phyloP scores from a whole-genome alignment of 2,329 filamentous ascomycete species.

The Botrytis squamosa region DNA sequence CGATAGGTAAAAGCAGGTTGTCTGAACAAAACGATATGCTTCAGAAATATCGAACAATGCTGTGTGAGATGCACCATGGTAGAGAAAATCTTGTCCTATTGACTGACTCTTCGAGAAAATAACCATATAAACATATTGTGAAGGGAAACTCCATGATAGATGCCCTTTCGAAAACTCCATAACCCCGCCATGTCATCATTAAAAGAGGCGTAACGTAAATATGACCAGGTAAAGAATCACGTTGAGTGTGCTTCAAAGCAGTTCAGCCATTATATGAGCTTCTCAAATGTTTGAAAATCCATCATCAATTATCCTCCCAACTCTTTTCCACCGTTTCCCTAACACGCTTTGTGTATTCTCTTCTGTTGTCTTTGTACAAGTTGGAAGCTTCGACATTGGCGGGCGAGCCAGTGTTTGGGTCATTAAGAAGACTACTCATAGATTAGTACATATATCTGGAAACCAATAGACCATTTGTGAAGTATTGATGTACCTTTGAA shows the following conservation, averaged over 20 bases:
- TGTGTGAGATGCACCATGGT: background rate
- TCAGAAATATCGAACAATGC: background rate
- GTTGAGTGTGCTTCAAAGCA: slow-evolving; percentile 8
- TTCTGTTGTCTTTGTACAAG: slow-evolving; percentile 95
- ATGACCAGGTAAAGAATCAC: background rate
- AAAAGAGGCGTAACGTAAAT: slow-evolving; percentile 2
- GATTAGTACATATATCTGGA: slow-evolving; percentile 36
- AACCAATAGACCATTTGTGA: background rate
- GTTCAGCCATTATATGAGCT: background rate
- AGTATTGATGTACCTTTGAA: slow-evolving; percentile 71
- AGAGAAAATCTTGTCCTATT: background rate
- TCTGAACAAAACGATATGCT: background rate
- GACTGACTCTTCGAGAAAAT: slow-evolving; percentile 2
- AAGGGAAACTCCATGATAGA: slow-evolving; percentile 13
- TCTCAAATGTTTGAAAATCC: slow-evolving; percentile 25
- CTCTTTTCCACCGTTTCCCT: slow-evolving; percentile 98
- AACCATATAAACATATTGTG: background rate
- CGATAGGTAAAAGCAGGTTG: background rate
- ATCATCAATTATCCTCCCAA: slow-evolving; percentile 74
- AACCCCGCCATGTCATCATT: slow-evolving; percentile 18
- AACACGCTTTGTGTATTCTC: slow-evolving; percentile 94
- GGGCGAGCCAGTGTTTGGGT: slow-evolving; percentile 96
- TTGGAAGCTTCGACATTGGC: slow-evolving; percentile 98
- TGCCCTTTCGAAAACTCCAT: slow-evolving; percentile 14
- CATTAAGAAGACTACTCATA: slow-evolving; percentile 76